These are phyloP conservation scores for Cylindrotheca closterium DNA, from an alignment of 108 stramenopile species.

Conservation along the genomic window DNA sequence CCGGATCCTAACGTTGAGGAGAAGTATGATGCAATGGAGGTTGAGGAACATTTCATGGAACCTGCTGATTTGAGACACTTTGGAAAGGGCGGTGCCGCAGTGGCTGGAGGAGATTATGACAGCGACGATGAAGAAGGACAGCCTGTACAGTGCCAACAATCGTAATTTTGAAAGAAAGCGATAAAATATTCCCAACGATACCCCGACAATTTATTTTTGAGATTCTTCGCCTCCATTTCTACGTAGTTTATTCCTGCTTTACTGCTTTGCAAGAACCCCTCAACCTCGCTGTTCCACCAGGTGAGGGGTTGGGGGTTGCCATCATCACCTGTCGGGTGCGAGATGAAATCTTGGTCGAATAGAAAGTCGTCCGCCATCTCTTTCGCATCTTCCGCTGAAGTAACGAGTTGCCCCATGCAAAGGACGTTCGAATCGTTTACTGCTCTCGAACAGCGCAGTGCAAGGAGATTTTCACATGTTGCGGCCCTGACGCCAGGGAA, in stretches of 20 bases:
- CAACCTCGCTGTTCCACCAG: neutral
- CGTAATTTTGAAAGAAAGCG: slow-evolving; percentile 41
- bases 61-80: slow-evolving; percentile 86
- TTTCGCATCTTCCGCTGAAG: neutral
- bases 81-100: slow-evolving; percentile 85
- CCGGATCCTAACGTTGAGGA: slow-evolving; percentile 71
- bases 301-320: neutral
- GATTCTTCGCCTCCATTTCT: neutral
- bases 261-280: neutral
- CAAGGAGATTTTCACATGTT: neutral
- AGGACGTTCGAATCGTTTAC: neutral
- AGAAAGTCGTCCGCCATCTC: neutral
- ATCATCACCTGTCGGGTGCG: neutral
- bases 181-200: too few species aligned
- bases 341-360: neutral
- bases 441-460: neutral
- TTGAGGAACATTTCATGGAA: slow-evolving; percentile 86
- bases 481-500: neutral
- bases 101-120: slow-evolving; percentile 63
- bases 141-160: slow-evolving; percentile 90
- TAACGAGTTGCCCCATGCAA: neutral
- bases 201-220: neutral
- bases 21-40: slow-evolving; percentile 84
- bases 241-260: neutral
- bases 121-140: slow-evolving; percentile 78